phyloP scores from a whole-genome alignment of 345 rosid species.

The Brassica incana region DNA sequence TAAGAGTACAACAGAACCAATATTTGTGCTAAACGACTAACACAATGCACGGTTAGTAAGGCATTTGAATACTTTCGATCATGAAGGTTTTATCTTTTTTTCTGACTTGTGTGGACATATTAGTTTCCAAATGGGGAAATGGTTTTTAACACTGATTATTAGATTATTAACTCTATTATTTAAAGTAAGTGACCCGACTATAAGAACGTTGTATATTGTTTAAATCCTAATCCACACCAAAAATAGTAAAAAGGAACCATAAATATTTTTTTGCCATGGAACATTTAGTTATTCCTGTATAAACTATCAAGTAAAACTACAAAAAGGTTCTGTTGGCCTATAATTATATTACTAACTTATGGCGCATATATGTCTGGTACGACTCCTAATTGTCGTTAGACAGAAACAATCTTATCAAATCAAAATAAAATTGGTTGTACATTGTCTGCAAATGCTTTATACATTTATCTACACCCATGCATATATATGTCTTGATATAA shows the following conservation, averaged over 20 bases:
- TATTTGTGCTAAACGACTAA: background rate
- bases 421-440: slow-evolving; percentile 13
- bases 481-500: background rate
- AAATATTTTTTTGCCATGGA: background rate
- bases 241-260: slow-evolving; percentile 17
- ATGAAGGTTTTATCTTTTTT: background rate
- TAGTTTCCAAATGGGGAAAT: slow-evolving; percentile 1
- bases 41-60: background rate
- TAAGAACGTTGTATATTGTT: slow-evolving; percentile 10
- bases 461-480: slow-evolving; percentile 5
- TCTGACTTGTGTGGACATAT: background rate
- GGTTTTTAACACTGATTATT: background rate
- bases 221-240: slow-evolving; percentile 16
- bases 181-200: slow-evolving; percentile 7
- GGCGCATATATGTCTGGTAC: slow-evolving; percentile 16
- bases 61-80: background rate
- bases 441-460: slow-evolving; percentile 1
- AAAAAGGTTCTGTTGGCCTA: slow-evolving; percentile 23
- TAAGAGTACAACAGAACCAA: background rate
- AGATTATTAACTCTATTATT: background rate
- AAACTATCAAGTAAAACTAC: background rate
- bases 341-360: slow-evolving; percentile 21
- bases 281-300: background rate
- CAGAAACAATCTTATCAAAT: slow-evolving; percentile 29
- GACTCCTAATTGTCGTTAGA: slow-evolving; percentile 26